A percentile compares a stretch with the other conserved stretches of the same genome.
Evolutionary conservation across 179 eudicot species (phyloP).

Genomic region (Beta lomatogona): DNA sequence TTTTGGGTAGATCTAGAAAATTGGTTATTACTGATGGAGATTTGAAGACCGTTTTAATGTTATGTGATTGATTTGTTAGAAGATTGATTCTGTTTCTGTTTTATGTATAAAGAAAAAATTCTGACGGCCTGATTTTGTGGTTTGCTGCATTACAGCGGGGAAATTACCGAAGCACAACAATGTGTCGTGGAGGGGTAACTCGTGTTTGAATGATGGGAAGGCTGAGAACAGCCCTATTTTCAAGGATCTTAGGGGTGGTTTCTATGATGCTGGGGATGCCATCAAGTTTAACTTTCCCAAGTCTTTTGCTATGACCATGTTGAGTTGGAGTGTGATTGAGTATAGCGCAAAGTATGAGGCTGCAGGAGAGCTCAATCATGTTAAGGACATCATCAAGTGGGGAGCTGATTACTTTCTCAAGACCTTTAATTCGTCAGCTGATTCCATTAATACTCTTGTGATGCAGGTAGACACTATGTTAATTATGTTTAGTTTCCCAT

Average conservation of each 20-base stretch:
- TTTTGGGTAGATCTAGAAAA: not conserved
- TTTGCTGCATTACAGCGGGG: slow-evolving; percentile 58
- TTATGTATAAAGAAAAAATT: not conserved
- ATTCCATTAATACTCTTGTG: slow-evolving; percentile 61
- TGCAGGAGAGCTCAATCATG: slow-evolving; percentile 87
- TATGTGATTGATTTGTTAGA: not conserved
- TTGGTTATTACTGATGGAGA: not conserved
- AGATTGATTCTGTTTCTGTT: not conserved
- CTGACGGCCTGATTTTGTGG: slow-evolving; percentile 12
- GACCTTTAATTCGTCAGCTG: slow-evolving; percentile 84
- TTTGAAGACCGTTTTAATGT: not conserved
- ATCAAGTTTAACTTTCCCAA: slow-evolving; percentile 87
- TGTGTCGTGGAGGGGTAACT: slow-evolving; percentile 94
- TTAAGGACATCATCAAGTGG: slow-evolving; percentile 89
- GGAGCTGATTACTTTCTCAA: slow-evolving; percentile 93
- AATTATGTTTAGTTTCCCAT: not conserved
- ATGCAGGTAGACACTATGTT: slow-evolving; percentile 53
- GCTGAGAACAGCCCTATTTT: slow-evolving; percentile 42
- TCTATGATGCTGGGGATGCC: slow-evolving; percentile 98
- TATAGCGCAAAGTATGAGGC: slow-evolving; percentile 93
- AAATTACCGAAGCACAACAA: slow-evolving; percentile 89
- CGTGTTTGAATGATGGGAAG: slow-evolving; percentile 81
- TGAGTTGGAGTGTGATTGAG: slow-evolving; percentile 98
- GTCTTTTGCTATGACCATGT: slow-evolving; percentile 84
- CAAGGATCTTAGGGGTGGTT: slow-evolving; percentile 81